A percentile compares a stretch with the other conserved stretches of the same genome.
These are phyloP conservation scores for Aspergillus sp. DNA, from an alignment of 2,329 filamentous ascomycete genomes.

Conservation along the genomic window DNA sequence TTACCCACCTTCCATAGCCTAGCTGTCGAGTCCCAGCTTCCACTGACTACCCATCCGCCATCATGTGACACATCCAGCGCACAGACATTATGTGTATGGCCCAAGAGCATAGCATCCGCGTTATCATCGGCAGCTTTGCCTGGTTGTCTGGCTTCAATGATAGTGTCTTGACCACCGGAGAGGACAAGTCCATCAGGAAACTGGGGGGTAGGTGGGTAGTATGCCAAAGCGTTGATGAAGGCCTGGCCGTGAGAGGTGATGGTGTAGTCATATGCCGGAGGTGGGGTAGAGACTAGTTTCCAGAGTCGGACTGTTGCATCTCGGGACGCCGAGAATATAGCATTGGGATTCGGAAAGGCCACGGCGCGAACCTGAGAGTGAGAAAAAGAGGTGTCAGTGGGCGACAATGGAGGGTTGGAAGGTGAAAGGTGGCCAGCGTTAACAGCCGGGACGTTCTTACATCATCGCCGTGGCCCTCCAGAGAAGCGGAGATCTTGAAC, in stretches of 20 bases:
- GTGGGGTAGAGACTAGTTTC: conserved; percentile 67
- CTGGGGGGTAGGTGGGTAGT: conserved; percentile 66
- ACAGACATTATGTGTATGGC: conserved; percentile 86
- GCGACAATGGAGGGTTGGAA: conserved; percentile 19
- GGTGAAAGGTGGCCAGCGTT: conserved; percentile 19
- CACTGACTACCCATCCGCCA: conserved; percentile 77
- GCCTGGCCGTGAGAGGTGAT: conserved; percentile 77
- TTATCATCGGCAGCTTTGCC: conserved; percentile 68
- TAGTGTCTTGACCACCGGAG: conserved; percentile 85
- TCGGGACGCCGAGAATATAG: conserved; percentile 81
- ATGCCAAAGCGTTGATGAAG: conserved; percentile 85
- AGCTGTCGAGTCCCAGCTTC: conserved; percentile 89
- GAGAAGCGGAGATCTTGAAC: conserved; percentile 90
- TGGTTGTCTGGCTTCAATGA: conserved; percentile 85
- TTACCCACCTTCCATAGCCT: conserved; percentile 83
- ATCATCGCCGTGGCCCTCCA: conserved; percentile 90
- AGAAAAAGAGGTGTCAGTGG: conserved; percentile 49
- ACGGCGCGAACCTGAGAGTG: conserved; percentile 78
- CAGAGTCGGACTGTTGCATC: conserved; percentile 89
- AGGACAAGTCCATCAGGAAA: conserved; percentile 79
- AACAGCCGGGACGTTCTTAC: conserved; percentile 56
- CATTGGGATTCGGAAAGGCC: conserved; percentile 70
- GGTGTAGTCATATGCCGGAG: conserved; percentile 73
- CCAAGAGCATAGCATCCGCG: conserved; percentile 81
- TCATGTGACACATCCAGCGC: conserved; percentile 75